These are phyloP conservation scores for Gossypium arboreum DNA, from an alignment of 345 rosid genomes.

Conservation along the genomic window DNA sequence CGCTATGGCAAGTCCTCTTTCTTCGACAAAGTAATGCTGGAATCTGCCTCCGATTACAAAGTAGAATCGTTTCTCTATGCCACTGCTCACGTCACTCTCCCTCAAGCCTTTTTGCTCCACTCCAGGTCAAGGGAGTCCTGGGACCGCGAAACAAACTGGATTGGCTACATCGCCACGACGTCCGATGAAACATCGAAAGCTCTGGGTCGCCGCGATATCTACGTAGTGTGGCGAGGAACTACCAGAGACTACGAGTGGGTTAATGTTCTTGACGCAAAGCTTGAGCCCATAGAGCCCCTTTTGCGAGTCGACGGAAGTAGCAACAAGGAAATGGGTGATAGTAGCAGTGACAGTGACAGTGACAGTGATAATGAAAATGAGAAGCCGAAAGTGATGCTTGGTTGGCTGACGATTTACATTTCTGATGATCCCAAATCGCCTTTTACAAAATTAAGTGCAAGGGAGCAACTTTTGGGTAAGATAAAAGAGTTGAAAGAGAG, in stretches of 20 bases:
- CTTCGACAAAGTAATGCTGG: slow-evolving; percentile 68
- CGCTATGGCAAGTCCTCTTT: slow-evolving; percentile 64
- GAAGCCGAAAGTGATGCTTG: slow-evolving; percentile 56
- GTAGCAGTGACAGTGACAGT: slow-evolving; percentile 17
- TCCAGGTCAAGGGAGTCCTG: slow-evolving; percentile 70
- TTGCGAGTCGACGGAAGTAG: slow-evolving; percentile 16
- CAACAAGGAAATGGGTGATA: not conserved
- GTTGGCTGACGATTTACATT: slow-evolving; percentile 75
- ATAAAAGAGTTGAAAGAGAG: slow-evolving; percentile 44
- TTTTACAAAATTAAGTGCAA: slow-evolving; percentile 55
- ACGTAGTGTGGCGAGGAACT: slow-evolving; percentile 70
- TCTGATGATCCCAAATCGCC: slow-evolving; percentile 56
- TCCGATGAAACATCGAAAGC: slow-evolving; percentile 43
- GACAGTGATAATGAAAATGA: slow-evolving; percentile 48
- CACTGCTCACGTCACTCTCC: slow-evolving; percentile 58
- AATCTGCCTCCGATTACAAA: slow-evolving; percentile 43
- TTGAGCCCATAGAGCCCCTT: slow-evolving; percentile 44
- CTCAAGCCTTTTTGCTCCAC: slow-evolving; percentile 61
- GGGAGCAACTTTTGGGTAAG: slow-evolving; percentile 49
- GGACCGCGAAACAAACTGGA: slow-evolving; percentile 99
- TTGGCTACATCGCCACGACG: slow-evolving; percentile 76
- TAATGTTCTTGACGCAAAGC: slow-evolving; percentile 54
- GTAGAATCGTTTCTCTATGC: slow-evolving; percentile 66
- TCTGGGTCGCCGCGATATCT: slow-evolving; percentile 73
- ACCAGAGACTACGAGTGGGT: slow-evolving; percentile 84